Percentiles rank a stretch among this genome's conserved stretches.
phyloP scores from a whole-genome alignment of 2,329 filamentous ascomycete genomes.

The Hypoxylon rubiginosum region DNA sequence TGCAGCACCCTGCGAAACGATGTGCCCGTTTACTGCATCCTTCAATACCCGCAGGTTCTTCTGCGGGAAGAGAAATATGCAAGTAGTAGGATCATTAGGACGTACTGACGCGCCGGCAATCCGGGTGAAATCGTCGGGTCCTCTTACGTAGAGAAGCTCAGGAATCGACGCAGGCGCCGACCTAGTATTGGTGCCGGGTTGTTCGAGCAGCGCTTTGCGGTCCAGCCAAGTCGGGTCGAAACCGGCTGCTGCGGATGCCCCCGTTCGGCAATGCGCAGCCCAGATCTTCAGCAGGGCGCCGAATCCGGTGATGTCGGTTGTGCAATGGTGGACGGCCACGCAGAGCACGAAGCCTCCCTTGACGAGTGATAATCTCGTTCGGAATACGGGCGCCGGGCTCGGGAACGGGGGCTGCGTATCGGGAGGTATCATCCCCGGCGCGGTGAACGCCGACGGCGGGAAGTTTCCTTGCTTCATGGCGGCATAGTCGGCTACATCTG shows the following conservation, averaged over 20 bases:
- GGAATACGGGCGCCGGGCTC: conserved; percentile 45
- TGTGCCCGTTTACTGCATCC: conserved; percentile 34
- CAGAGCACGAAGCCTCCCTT: conserved; percentile 46
- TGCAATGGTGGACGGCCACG: conserved; percentile 47
- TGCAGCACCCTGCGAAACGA: conserved; percentile 14
- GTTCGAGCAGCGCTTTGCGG: conserved; percentile 30
- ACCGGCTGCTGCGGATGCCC: conserved; percentile 23
- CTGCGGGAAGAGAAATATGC: conserved; percentile 47
- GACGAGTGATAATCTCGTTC: conserved; percentile 43
- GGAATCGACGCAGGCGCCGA: conserved; percentile 32
- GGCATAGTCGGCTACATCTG: conserved; percentile 41
- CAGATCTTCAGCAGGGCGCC: conserved; percentile 49
- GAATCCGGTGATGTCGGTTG: conserved; percentile 50
- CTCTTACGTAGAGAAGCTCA: conserved; percentile 38
- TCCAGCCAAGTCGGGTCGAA: conserved; percentile 45
- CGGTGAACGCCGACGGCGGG: conserved; percentile 42
- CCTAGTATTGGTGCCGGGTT: neutral
- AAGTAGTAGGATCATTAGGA: conserved; percentile 37
- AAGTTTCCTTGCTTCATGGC: conserved; percentile 41
- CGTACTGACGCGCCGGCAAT: neutral
- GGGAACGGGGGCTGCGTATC: conserved; percentile 41
- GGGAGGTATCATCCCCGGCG: conserved; percentile 35
- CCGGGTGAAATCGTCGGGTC: conserved; percentile 12
- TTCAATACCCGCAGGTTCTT: conserved; percentile 41
- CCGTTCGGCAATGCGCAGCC: conserved; percentile 46